Base-by-base conservation (phyloP, 371 early-diverging fungal genomes). In the Haplosporangium sp. region DNA sequence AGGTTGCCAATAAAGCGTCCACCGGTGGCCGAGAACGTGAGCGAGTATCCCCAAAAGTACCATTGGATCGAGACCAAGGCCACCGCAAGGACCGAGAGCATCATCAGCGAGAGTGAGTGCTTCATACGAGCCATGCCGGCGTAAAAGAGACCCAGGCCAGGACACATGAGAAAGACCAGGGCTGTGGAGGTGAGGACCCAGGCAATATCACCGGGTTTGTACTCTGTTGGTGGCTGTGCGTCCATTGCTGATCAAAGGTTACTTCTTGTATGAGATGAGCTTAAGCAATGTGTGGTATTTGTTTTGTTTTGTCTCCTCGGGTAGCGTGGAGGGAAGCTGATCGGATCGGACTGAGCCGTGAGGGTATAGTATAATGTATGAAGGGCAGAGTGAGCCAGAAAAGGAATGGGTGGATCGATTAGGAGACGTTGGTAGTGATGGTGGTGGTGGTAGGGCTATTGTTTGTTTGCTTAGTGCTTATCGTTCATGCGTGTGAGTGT, bases 11-110 rank as follows among this genome's bases (percentile, higher is more conserved):
- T 93, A 67, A 95, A 94, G 23, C 64, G 81, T 14, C 85, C 83
- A 9, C 92, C 89, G 8, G 92, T 88, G 58, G 88, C 79, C 1
- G 92, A 92, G 75, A 96, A 91, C 0, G 93, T 87, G n/a, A 95
- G 82, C 6, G 93, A 93, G 81, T 89, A 96, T 6, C 95, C 96
- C 82, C 91, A 94, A 20, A 94, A 62, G 56, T 93, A 90, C 96
- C 96, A 96, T 85, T 95, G 92, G 57, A 95, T 73, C 36, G 92
- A 87, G 5, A 97, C 95, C 38, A 97, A 88, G 21, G 94, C 91
- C 13, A 92, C 86, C 21, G 94, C 86, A 29, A 95, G 76, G 79
- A 94, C 85, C 23, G 90, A 89, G 20, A 94, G 82, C 75, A 95
- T 91, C 81, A 95, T 92, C 20, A 94, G 83, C 10, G 94, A 92